Conservation (phyloP, 805 yeast genomes). For the Barnettozyma pratensis region DNA sequence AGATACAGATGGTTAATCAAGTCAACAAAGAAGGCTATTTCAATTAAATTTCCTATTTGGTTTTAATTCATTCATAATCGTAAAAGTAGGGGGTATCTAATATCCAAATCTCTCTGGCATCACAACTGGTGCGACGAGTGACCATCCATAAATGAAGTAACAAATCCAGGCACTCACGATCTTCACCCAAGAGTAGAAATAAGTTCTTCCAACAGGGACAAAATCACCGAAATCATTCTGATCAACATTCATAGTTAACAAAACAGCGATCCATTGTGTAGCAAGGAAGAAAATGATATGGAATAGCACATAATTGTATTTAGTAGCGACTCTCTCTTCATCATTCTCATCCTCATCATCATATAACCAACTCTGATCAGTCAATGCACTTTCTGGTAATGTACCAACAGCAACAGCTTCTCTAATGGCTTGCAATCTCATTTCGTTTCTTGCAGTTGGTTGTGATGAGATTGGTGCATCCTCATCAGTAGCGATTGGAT, state of each 20-base stretch:
- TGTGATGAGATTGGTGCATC: conserved; percentile 36
- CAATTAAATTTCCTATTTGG: not conserved
- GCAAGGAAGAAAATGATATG: conserved; percentile 91
- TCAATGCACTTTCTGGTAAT: conserved; percentile 85
- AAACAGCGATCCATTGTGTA: conserved; percentile 93
- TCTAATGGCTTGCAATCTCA: conserved; percentile 81
- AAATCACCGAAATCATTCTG: conserved; percentile 82
- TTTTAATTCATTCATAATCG: not conserved
- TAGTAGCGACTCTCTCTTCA: conserved; percentile 57
- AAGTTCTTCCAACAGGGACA: conserved; percentile 95
- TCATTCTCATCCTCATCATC: conserved; percentile 42
- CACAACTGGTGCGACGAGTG: conserved; percentile 81
- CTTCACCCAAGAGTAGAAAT: conserved; percentile 93
- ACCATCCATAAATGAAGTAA: conserved; percentile 82
- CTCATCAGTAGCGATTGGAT: conserved; percentile 17
- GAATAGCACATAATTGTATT: conserved; percentile 82
- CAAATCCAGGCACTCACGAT: conserved; percentile 91
- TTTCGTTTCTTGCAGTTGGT: conserved; percentile 56
- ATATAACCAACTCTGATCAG: conserved; percentile 60
- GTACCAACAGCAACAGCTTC: conserved; percentile 97
- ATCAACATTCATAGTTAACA: conserved; percentile 86
- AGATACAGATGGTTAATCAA: conserved; percentile 34
- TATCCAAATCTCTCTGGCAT: conserved; percentile 80
- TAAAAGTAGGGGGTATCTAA: not conserved
- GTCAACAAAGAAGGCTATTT: not conserved